Evolutionary conservation across 345 rosid genomes (phyloP), one percentile per base, ranked within the genome.

Genomic region (Pistacia vera): DNA sequence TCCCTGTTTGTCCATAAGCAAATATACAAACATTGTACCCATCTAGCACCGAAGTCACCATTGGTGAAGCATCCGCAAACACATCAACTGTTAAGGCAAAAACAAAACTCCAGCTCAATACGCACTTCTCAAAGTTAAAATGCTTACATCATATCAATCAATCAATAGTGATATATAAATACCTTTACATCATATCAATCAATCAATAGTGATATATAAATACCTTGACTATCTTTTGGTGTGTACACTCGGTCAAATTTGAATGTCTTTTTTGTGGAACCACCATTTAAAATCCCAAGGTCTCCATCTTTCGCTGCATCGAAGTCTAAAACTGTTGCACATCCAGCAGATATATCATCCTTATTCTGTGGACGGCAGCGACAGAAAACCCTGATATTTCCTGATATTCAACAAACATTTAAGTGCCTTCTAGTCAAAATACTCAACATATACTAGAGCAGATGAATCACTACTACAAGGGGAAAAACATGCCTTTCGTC

Each of bases 1-100:
- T 96, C 63, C 99, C 99, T 36, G 99, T 96, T 82, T 96, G 99
- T 68, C 99, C 98, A 63, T 92, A 93, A 64, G 99, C 99, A 85
- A 96, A 93, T 73, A 96, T 93, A 78, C 99, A 96, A 28, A 96
- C 98, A 75, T 93, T 93, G 92, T 90, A 95, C 16, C 99, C 99
- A 74, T 95, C 99, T 77, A 95, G 82, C 75, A 95, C 98, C 1
- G 98, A 95, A 67, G 87, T 84, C 79, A 95, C 98, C 88, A 95
- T 66, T 35, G 95, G 97, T 13, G 87, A 93, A 30, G 97, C 97
- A 89, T 95, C 98, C 74, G 87, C 91, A 81, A 92, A 95, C 60
- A 95, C 97, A 84, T 95, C 97, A 74, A 86, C 98, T 95, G 87
- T 75, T 63, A 62, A 44, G 70, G 70, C 66, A 75, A 83, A 73